These are phyloP conservation scores for Friedmanniomyces endolithicus DNA, from an alignment of 495 filamentous ascomycete species.

Conservation along the genomic window DNA sequence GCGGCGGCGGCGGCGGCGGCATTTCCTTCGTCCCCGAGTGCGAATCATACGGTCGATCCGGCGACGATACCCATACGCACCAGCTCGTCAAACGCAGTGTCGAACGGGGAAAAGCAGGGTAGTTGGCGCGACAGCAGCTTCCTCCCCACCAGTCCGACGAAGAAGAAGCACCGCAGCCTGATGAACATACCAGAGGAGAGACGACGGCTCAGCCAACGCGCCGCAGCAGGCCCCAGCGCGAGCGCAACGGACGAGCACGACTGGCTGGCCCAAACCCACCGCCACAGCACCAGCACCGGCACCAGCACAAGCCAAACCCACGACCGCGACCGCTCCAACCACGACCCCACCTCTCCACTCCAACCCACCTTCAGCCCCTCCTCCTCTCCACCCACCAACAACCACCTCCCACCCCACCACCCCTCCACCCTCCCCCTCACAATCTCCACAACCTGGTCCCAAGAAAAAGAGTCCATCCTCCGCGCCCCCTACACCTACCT, in stretches of 20 bases:
- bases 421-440: neutral
- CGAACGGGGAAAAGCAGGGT: neutral
- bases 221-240: neutral
- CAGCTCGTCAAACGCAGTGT: slow-evolving; percentile 12
- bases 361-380: neutral
- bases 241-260: slow-evolving; percentile 6
- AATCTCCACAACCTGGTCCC: slow-evolving; percentile 22
- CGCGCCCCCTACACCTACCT: slow-evolving; percentile 84
- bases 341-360: neutral
- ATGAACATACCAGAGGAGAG: slow-evolving; percentile 11
- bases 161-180: slow-evolving; percentile 13
- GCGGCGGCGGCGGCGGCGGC: neutral
- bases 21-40: neutral
- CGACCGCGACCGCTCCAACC: neutral
- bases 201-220: neutral
- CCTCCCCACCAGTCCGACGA: neutral
- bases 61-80: slow-evolving; percentile 19
- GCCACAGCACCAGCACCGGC: neutral
- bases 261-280: slow-evolving; percentile 9
- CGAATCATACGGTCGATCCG: slow-evolving; percentile 13
- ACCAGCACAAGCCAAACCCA: neutral
- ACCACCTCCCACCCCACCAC: neutral
- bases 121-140: neutral
- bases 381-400: neutral
- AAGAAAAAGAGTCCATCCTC: slow-evolving; percentile 47